Evolutionary conservation across 108 stramenopile genomes (phyloP).

Genomic region (Fistulifera pelliculosa): DNA sequence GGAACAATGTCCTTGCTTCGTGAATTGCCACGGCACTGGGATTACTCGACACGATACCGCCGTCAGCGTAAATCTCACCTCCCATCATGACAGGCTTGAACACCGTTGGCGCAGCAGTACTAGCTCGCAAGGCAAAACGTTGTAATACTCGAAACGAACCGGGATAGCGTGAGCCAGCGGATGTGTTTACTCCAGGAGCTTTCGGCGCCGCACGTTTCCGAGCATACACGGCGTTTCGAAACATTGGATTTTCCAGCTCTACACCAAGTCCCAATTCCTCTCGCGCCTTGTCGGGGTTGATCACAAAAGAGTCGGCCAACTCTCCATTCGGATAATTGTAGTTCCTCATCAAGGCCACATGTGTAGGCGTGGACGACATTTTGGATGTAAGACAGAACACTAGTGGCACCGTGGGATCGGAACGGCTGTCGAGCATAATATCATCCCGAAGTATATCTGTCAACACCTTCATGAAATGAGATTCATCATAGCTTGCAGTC

Average conservation of each 20-base stretch:
- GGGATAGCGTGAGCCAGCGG: slow-evolving; percentile 58
- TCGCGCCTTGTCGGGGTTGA: slow-evolving; percentile 56
- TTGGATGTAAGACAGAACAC: slow-evolving; percentile 66
- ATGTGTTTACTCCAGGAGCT: slow-evolving; percentile 3
- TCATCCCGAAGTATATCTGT: slow-evolving; percentile 56
- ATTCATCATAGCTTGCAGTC: slow-evolving; percentile 77
- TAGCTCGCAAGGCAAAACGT: slow-evolving; percentile 65
- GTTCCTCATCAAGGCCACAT: slow-evolving; percentile 69
- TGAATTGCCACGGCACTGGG: slow-evolving; percentile 83
- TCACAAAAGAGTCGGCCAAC: slow-evolving; percentile 58
- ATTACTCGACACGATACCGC: slow-evolving; percentile 80
- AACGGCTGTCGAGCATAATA: slow-evolving; percentile 71
- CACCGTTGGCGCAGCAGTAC: slow-evolving; percentile 83
- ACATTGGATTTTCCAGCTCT: slow-evolving; percentile 32
- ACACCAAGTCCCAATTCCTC: slow-evolving; percentile 44
- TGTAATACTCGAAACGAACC: slow-evolving; percentile 80
- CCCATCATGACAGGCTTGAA: slow-evolving; percentile 83
- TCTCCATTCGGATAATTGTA: slow-evolving; percentile 80
- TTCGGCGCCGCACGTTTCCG: not conserved
- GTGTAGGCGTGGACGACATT: slow-evolving; percentile 70
- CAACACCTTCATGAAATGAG: slow-evolving; percentile 67
- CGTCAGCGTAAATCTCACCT: slow-evolving; percentile 80
- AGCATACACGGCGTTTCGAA: slow-evolving; percentile 5
- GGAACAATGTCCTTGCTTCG: slow-evolving; percentile 75
- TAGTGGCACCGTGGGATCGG: slow-evolving; percentile 56